Conservation (phyloP, 2,329 filamentous ascomycete genomes). For the Madurella fahalii region DNA sequence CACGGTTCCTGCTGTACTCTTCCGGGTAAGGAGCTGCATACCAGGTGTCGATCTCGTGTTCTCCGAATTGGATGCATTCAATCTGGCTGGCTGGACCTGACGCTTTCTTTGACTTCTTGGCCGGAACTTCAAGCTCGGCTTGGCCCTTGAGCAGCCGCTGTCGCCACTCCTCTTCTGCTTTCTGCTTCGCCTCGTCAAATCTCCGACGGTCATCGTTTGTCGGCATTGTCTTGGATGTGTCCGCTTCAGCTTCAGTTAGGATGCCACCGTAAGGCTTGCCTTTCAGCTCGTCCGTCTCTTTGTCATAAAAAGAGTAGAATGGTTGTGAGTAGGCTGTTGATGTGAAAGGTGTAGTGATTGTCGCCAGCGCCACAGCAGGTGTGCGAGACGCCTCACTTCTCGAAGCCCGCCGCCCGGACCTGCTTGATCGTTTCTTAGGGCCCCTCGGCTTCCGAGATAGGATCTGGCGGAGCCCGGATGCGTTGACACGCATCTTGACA, state of each 20-base stretch:
- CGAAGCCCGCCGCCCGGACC: slow-evolving; percentile 32
- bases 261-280: slow-evolving; percentile 96
- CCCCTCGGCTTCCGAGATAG: slow-evolving; percentile 53
- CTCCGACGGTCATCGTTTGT: slow-evolving; percentile 72
- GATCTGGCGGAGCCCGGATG: slow-evolving; percentile 57
- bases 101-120: slow-evolving; percentile 67
- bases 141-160: slow-evolving; percentile 58
- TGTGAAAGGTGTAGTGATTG: slow-evolving; percentile 54
- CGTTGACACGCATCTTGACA: slow-evolving; percentile 55
- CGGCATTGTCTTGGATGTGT: slow-evolving; percentile 85
- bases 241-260: slow-evolving; percentile 80
- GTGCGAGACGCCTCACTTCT: slow-evolving; percentile 34
- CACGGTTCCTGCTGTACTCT: slow-evolving; percentile 93
- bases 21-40: slow-evolving; percentile 97
- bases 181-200: slow-evolving; percentile 86
- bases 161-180: slow-evolving; percentile 89
- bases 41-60: slow-evolving; percentile 98
- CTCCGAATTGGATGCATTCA: slow-evolving; percentile 97
- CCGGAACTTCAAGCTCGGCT: slow-evolving; percentile 57
- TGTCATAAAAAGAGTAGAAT: slow-evolving; percentile 85
- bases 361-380: slow-evolving; percentile 30
- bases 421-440: slow-evolving; percentile 45
- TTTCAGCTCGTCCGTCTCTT: slow-evolving; percentile 82
- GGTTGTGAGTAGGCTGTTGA: slow-evolving; percentile 64
- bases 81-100: slow-evolving; percentile 92